A percentile compares a stretch with the other conserved stretches of the same genome.
These are phyloP conservation scores for Pestalotiopsis sp. DNA, from an alignment of 2,329 filamentous ascomycete genomes.

Conservation along the genomic window DNA sequence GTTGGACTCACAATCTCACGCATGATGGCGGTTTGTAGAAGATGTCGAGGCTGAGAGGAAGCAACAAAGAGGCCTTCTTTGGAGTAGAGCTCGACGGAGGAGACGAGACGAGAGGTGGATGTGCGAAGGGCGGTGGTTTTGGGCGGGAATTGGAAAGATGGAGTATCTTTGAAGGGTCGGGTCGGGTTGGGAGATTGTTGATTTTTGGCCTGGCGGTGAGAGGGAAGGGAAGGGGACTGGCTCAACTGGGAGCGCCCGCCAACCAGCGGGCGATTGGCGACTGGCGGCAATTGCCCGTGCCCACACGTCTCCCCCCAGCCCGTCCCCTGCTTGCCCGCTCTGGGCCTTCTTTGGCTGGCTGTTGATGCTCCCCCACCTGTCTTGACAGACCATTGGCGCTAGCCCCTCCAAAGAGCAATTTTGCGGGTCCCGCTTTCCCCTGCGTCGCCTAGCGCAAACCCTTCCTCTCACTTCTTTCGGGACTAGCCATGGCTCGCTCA, in stretches of 20 bases:
- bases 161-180: conserved; percentile 7
- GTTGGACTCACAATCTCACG: conserved; percentile 70
- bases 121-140: conserved; percentile 1
- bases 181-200: conserved; percentile 13
- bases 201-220: conserved; percentile 16
- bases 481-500: not conserved
- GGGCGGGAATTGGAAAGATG: conserved; percentile 9
- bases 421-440: not conserved
- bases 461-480: not conserved
- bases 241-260: too few relatives aligned
- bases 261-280: not conserved
- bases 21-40: conserved; percentile 55
- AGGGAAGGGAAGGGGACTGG: not conserved
- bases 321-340: not conserved
- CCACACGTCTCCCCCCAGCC: not conserved
- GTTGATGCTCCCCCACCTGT: not conserved
- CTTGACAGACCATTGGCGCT: not conserved
- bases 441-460: not conserved
- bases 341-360: not conserved
- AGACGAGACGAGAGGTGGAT: conserved; percentile 8
- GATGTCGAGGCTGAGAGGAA: conserved; percentile 1
- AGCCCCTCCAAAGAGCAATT: not conserved
- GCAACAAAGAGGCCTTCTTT: not conserved
- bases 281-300: conserved; percentile 3
- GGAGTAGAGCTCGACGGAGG: conserved; percentile 3